Base-by-base conservation (phyloP, 495 filamentous ascomycete genomes). In the Aspergillus affinis region DNA sequence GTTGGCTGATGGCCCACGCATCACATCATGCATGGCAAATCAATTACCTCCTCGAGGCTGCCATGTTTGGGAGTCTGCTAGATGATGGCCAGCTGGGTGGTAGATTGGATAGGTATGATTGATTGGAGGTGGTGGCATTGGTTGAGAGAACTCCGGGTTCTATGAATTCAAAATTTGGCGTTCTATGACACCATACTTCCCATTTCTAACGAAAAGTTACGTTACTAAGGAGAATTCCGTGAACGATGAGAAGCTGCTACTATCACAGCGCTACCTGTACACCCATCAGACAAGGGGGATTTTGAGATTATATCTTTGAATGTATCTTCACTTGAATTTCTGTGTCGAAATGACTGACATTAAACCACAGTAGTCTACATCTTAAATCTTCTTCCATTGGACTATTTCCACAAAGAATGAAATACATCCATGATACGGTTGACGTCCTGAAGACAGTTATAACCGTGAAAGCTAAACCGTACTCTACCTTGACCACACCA, bases 401-500 rank as follows among this genome's bases (percentile, higher is more conserved):
- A 32, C 50, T 1, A 3, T 18, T 18, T 32, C 50, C 50, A 53
- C 8, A 53, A 27, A 30, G 23, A 6, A 30, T 23, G 50, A 32
- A 53, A 53, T 15, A 53, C 27, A 1, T 32, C 10, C 50, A 53
- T 53, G 27, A 53, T 53, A 5, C 27, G 21, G 10, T 30, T 10
- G 17, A 53, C 50, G 29, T 53, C 50, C 26, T 32, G 3, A 3
- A 30, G 4, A 18, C 21, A 32, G 26, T 53, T 53, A 8, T 53
- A 53, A 3, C 50, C 50, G 4, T 53, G 50, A 18, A 53, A 53
- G 10, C 50, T 49, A 21, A 49, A 49, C 0, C 57, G 57, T 0
- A 59, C 57, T 20, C 57, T 59, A 3, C 49, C 57, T 12, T 59
- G 19, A 4, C 57, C 57, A 30, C 53, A 53, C 57, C 57, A 59